Base-by-base conservation (phyloP, 2,329 filamentous ascomycete species). In the Exophiala aquamarina region DNA sequence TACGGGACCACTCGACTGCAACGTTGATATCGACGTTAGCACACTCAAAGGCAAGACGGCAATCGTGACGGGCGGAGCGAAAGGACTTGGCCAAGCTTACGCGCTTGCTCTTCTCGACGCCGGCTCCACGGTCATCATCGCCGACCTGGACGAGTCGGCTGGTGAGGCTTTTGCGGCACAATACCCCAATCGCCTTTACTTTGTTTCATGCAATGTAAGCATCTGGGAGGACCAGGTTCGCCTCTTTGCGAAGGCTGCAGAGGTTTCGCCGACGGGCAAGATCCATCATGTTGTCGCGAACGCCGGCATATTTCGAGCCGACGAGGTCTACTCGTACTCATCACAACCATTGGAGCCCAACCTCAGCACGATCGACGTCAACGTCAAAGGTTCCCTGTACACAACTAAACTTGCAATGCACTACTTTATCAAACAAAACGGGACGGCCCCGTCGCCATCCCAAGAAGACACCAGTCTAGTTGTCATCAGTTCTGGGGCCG, bases 401-500 rank as follows among this genome's bases (percentile, higher is more conserved):
- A 66, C 72, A 5, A 65, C 75, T 28, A 74, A 76, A 51, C 60
- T 78, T 3, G 74, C 67, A 0, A 64, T 67, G 3, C 67, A 76
- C 51, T 65, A 69, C 50, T 68, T 68, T 44, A 63, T 64, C 36
- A 59, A 54, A 15, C 62, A 66, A 35, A 62, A 62, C 31, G 60
- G 57, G 28, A 38, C 55, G 33, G 37, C 43, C 7, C 54, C 52
- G n/a, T 58, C 57, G 2, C 19, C 33, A 10, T 17, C 44, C 6
- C 59, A 63, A 37, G 52, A 63, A 31, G 66, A 66, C 47, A 62
- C 60, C 3, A 65, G 61, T 42, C 42, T 67, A 33, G 46, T 65
- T 15, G 44, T 66, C 17, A 65, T 66, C 36, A 59, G 63, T 5
- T 66, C 63, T 8, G 58, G 62, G 3, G 62, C 61, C 2, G 63